These are phyloP conservation scores for Penicillium fimorum DNA, from an alignment of 495 filamentous ascomycete species.

Conservation along the genomic window DNA sequence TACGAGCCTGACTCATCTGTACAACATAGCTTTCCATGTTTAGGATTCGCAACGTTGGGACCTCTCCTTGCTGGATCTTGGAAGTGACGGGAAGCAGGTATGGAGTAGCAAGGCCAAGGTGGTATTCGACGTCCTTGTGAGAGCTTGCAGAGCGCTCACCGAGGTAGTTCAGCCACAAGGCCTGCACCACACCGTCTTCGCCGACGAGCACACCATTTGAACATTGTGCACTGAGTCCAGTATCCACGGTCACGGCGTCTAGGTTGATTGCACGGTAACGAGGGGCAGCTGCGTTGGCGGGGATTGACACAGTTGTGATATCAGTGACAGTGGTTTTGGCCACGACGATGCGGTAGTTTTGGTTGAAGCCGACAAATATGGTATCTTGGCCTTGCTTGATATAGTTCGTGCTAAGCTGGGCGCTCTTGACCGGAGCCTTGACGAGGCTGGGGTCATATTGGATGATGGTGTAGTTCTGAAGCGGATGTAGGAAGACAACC, in stretches of 20 bases:
- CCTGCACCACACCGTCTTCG: constrained; percentile 88
- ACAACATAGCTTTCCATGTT: constrained; percentile 93
- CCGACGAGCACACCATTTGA: constrained; percentile 91
- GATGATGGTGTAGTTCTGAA: constrained; percentile 95
- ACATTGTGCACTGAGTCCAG: constrained; percentile 83
- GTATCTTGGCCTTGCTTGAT: constrained; percentile 90
- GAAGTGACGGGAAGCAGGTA: constrained; percentile 79
- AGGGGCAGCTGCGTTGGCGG: constrained; percentile 86
- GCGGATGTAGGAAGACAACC: constrained; percentile 94
- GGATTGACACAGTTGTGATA: constrained; percentile 95
- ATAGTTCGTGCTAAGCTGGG: constrained; percentile 71
- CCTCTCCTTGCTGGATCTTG: constrained; percentile 75
- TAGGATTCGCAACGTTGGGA: constrained; percentile 81
- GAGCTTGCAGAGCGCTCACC: constrained; percentile 78
- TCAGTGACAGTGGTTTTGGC: constrained; percentile 94
- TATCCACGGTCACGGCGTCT: constrained; percentile 97
- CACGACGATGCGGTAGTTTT: constrained; percentile 89
- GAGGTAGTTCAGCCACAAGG: constrained; percentile 93
- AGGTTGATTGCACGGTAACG: constrained; percentile 94
- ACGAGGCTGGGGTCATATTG: constrained; percentile 93
- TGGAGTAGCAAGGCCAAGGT: constrained; percentile 88
- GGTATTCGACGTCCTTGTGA: constrained; percentile 92
- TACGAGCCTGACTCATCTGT: constrained; percentile 94
- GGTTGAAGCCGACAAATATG: constrained; percentile 95
- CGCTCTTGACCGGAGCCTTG: constrained; percentile 86